Evolutionary conservation across 73 alveolate genomes (phyloP).

Genomic region (Tetrahymena elliotti): DNA sequence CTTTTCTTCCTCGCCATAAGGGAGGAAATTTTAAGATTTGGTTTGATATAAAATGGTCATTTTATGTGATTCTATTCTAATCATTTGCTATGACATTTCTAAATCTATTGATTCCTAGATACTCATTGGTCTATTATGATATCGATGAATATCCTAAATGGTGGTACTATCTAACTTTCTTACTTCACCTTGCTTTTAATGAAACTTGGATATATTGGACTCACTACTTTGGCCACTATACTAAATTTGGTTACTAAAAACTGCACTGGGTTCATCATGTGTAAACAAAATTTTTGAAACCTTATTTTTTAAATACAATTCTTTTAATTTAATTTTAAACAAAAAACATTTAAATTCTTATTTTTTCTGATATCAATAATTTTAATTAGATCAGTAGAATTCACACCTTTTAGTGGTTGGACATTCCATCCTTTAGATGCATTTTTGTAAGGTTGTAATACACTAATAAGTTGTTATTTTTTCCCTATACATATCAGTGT

Average conservation of each 20-base stretch:
- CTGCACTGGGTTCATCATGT: not conserved
- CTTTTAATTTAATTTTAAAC: not conserved
- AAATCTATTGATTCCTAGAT: not conserved
- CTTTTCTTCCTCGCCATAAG: not conserved
- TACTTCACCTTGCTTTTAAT: not conserved
- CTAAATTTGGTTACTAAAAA: not conserved
- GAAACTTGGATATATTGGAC: not conserved
- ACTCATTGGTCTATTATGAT: not conserved
- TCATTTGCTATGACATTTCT: not conserved
- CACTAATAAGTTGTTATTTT: not conserved
- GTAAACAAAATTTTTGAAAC: not conserved
- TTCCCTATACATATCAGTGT: not conserved
- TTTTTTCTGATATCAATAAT: not conserved
- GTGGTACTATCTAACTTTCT: not conserved
- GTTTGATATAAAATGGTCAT: not conserved
- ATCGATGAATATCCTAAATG: not conserved
- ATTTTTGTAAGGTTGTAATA: not conserved
- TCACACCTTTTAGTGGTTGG: not conserved
- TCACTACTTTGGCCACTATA: not conserved
- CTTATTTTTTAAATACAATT: not conserved
- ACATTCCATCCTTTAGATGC: not conserved
- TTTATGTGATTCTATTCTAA: not conserved
- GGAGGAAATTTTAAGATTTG: not conserved
- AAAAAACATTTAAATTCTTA: not conserved
- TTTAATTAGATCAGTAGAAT: not conserved